A percentile compares a stretch with the other conserved stretches of the same genome.
Evolutionary conservation across 208 protist species (phyloP).

Genomic region (Trichomonas gallinae): DNA sequence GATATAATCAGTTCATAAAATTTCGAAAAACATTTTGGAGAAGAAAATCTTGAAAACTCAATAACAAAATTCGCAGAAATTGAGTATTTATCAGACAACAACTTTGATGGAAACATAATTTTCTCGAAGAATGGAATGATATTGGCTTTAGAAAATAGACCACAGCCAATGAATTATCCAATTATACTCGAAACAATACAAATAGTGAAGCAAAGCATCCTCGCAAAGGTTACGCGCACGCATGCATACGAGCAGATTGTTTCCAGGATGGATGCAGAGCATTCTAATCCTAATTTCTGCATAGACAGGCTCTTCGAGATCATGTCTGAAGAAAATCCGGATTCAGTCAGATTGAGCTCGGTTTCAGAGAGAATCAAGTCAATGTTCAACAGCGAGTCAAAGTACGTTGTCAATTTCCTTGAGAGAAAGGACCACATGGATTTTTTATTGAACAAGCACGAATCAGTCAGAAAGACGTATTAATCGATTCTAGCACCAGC

Average conservation of each 20-base stretch:
- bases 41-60: neutral
- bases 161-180: too few species aligned
- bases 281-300: neutral
- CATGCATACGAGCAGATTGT: neutral
- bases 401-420: neutral
- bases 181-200: too few species aligned
- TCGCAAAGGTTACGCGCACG: neutral
- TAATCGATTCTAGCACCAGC: neutral
- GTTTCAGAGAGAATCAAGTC: neutral
- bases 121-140: too few species aligned
- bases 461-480: neutral
- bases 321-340: neutral
- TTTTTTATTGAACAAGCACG: neutral
- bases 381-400: neutral
- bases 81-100: neutral
- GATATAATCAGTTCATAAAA: neutral
- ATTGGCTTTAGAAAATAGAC: too few species aligned
- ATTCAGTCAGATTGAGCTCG: neutral
- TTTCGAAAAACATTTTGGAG: neutral
- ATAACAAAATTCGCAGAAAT: neutral
- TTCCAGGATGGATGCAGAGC: neutral
- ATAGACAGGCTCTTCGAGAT: neutral
- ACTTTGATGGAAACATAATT: too few species aligned
- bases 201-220: neutral
- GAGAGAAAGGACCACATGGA: neutral